These are phyloP conservation scores for Russula sp. DNA, from an alignment of 768 basidiomycete genomes.

Conservation along the genomic window DNA sequence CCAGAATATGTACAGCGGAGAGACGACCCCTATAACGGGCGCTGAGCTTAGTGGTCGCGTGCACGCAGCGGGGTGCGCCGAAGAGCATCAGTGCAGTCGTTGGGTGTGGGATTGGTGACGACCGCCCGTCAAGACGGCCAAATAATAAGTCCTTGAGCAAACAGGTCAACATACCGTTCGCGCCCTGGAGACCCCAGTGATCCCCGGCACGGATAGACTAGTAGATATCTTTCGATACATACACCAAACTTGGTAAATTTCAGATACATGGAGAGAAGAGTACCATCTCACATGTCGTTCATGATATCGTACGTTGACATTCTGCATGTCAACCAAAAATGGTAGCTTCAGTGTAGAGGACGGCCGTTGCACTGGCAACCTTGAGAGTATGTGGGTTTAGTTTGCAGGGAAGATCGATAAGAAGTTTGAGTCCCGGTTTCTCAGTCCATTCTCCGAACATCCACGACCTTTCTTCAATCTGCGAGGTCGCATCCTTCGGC, in stretches of 20 bases:
- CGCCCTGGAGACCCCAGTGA: slow-evolving; percentile 83
- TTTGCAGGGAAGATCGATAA: neutral
- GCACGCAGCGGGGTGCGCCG: slow-evolving; percentile 42
- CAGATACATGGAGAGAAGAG: neutral
- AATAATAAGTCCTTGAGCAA: neutral
- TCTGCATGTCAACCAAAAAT: slow-evolving; percentile 53
- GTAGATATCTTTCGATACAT: slow-evolving; percentile 70
- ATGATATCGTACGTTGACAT: slow-evolving; percentile 64
- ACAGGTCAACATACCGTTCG: slow-evolving; percentile 53
- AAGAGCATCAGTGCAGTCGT: slow-evolving; percentile 48
- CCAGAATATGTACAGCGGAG: slow-evolving; percentile 81
- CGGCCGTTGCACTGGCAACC: neutral
- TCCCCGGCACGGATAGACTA: slow-evolving; percentile 82
- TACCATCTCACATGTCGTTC: slow-evolving; percentile 21
- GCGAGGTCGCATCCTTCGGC: slow-evolving; percentile 19
- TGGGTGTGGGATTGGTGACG: slow-evolving; percentile 87
- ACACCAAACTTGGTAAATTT: neutral
- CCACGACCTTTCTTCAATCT: slow-evolving; percentile 23
- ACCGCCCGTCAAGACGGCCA: slow-evolving; percentile 82
- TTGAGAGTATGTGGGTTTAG: neutral
- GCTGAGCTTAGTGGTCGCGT: slow-evolving; percentile 23
- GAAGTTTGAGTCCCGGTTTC: too few species aligned
- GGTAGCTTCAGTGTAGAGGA: slow-evolving; percentile 24
- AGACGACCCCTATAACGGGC: slow-evolving; percentile 70
- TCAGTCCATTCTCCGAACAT: too few species aligned